These are phyloP conservation scores for Kurtzmaniella cleridarum DNA, from an alignment of 805 yeast species.

Conservation along the genomic window DNA sequence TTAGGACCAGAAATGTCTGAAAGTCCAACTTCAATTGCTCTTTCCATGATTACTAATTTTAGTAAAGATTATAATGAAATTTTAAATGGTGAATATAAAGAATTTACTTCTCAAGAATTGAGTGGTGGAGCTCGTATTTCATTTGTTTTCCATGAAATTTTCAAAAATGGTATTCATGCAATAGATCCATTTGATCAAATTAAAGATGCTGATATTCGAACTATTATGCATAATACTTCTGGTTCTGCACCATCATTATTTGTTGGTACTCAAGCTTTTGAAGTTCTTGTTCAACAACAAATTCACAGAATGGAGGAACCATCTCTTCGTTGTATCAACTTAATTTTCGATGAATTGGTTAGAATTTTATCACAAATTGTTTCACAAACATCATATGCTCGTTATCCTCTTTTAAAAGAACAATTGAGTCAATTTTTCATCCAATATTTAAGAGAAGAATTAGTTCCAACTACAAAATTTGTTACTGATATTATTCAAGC, in stretches of 20 bases:
- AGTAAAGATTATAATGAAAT: constrained; percentile 87
- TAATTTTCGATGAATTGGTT: constrained; percentile 91
- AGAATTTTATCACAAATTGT: constrained; percentile 83
- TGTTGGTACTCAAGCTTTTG: constrained; percentile 97
- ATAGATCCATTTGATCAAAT: constrained; percentile 96
- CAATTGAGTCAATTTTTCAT: constrained; percentile 76
- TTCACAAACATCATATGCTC: constrained; percentile 71
- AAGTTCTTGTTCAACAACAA: constrained; percentile 90
- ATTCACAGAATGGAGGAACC: constrained; percentile 95
- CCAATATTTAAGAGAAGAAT: constrained; percentile 70
- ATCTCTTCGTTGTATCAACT: constrained; percentile 75
- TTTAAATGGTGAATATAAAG: constrained; percentile 88
- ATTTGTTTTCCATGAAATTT: constrained; percentile 94
- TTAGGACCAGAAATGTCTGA: constrained; percentile 90
- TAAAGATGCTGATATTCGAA: constrained; percentile 91
- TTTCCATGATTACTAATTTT: constrained; percentile 88
- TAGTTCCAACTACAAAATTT: constrained; percentile 80
- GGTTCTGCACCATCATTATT: constrained; percentile 95
- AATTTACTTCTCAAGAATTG: constrained; percentile 80
- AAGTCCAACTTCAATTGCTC: constrained; percentile 82
- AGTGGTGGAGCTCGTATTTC: constrained; percentile 98
- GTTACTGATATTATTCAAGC: constrained; percentile 77
- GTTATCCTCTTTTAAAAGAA: constrained; percentile 90
- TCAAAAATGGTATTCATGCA: constrained; percentile 84
- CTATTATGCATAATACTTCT: constrained; percentile 93